These are phyloP conservation scores for Manihot esculenta DNA, from an alignment of 441 rosid species.

Conservation along the genomic window DNA sequence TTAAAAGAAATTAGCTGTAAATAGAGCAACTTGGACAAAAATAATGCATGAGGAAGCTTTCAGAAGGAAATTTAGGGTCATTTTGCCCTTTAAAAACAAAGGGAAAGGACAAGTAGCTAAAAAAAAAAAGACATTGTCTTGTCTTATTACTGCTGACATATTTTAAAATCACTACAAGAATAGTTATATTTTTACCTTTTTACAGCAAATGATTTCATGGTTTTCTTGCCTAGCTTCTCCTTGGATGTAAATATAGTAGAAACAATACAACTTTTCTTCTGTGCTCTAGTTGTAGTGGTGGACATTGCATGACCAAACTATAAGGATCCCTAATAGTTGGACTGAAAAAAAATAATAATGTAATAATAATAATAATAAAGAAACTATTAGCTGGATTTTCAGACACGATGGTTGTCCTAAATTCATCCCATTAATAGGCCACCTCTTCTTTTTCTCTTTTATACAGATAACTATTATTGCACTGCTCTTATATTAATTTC, in stretches of 20 bases:
- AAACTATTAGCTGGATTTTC: slow-evolving; percentile 20
- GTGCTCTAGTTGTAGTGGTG: slow-evolving; percentile 11
- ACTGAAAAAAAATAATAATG: no score
- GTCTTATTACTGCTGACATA: slow-evolving; percentile 21
- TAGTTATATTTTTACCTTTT: no score
- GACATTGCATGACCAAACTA: not conserved
- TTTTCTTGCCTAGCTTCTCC: not conserved
- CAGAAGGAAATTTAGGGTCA: slow-evolving; percentile 32
- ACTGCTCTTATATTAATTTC: slow-evolving; percentile 13
- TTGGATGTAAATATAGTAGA: no score
- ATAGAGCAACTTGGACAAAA: not conserved
- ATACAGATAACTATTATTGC: slow-evolving; percentile 5
- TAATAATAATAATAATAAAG: not conserved
- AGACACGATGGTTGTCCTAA: slow-evolving; percentile 1
- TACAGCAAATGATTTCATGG: no score
- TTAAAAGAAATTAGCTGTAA: not conserved
- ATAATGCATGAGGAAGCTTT: not conserved
- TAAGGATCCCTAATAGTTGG: no score
- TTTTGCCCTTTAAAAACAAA: not conserved
- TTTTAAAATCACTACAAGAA: slow-evolving; percentile 17
- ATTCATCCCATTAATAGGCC: slow-evolving; percentile 5
- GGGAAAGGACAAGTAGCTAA: slow-evolving; percentile 9
- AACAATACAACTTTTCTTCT: no score
- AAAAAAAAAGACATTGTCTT: slow-evolving; percentile 21
- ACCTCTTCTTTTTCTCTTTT: slow-evolving; percentile 15